Conservation (phyloP, 805 yeast genomes). For the Saturnispora hagleri region DNA sequence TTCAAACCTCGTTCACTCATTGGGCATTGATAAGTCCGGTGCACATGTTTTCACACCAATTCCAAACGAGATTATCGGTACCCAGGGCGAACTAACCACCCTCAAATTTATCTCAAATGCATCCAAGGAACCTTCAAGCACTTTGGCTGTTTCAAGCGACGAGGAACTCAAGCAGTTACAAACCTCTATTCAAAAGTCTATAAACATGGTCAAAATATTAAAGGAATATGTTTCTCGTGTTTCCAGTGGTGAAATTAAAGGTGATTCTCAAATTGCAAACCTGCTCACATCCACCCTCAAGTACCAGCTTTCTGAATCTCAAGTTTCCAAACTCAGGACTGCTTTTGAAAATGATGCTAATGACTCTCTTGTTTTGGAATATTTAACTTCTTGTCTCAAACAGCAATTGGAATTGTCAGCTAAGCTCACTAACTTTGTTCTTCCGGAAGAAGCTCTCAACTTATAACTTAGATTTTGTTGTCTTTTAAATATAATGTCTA, state of each 20-base stretch:
- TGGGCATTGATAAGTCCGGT: slow-evolving; percentile 33
- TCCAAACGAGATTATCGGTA: slow-evolving; percentile 52
- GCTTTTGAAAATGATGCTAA: slow-evolving; percentile 65
- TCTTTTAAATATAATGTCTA: neutral
- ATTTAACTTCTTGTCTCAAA: slow-evolving; percentile 73
- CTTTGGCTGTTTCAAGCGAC: slow-evolving; percentile 27
- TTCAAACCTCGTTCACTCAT: slow-evolving; percentile 27
- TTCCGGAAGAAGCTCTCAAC: slow-evolving; percentile 27
- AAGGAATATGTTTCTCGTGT: slow-evolving; percentile 38
- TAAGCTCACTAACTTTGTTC: slow-evolving; percentile 50
- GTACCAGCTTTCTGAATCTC: slow-evolving; percentile 41
- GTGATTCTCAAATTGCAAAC: slow-evolving; percentile 55
- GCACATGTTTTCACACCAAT: slow-evolving; percentile 68
- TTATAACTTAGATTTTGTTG: slow-evolving; percentile 4
- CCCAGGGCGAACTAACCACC: slow-evolving; percentile 50
- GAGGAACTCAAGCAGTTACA: slow-evolving; percentile 39
- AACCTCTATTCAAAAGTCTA: slow-evolving; percentile 37
- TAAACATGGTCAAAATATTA: slow-evolving; percentile 39
- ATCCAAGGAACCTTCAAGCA: slow-evolving; percentile 25
- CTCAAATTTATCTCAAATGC: slow-evolving; percentile 39
- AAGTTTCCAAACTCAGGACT: slow-evolving; percentile 43
- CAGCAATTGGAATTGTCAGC: slow-evolving; percentile 77
- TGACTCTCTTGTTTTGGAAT: slow-evolving; percentile 74
- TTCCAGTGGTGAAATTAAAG: slow-evolving; percentile 34
- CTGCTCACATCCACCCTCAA: slow-evolving; percentile 49